phyloP scores from a whole-genome alignment of 768 basidiomycete species.

The Lactifluus echinatus region DNA sequence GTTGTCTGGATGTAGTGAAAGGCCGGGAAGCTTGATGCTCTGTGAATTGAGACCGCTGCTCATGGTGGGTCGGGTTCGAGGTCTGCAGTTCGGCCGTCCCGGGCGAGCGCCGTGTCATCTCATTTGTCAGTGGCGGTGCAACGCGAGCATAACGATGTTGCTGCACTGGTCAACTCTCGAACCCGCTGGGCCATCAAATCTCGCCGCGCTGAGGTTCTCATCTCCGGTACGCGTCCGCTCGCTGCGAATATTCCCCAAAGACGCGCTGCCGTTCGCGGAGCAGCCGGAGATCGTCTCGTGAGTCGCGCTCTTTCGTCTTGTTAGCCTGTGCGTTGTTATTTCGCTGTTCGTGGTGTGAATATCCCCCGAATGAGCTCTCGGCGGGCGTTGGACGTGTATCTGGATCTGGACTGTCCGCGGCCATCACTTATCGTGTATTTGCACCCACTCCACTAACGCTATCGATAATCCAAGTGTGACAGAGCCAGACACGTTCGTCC shows the following conservation, averaged over 20 bases:
- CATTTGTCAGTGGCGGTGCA: background rate
- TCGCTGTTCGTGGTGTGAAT: background rate
- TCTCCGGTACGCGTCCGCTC: constrained; percentile 58
- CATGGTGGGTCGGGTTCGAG: background rate
- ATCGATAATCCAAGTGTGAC: constrained; percentile 40
- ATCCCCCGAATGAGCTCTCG: background rate
- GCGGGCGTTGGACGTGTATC: background rate
- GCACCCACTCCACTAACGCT: background rate
- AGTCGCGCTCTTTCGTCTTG: constrained; percentile 20
- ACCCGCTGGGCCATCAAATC: constrained; percentile 45
- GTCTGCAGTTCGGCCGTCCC: background rate
- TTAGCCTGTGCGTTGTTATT: too few relatives aligned
- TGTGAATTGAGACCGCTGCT: constrained; percentile 5
- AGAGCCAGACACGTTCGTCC: constrained; percentile 63
- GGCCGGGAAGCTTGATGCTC: constrained; percentile 12
- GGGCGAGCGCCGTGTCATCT: too few relatives aligned
- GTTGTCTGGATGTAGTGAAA: constrained; percentile 1
- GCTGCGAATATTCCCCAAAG: constrained; percentile 62
- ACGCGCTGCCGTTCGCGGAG: constrained; percentile 50
- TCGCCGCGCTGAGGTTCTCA: constrained; percentile 67
- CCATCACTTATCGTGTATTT: background rate
- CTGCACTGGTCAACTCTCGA: constrained; percentile 62
- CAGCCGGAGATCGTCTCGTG: constrained; percentile 58
- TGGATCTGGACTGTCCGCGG: background rate
- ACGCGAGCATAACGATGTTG: constrained; percentile 13